Conservation (phyloP, 2,329 filamentous ascomycete species). For the Cladosporium colombiae region DNA sequence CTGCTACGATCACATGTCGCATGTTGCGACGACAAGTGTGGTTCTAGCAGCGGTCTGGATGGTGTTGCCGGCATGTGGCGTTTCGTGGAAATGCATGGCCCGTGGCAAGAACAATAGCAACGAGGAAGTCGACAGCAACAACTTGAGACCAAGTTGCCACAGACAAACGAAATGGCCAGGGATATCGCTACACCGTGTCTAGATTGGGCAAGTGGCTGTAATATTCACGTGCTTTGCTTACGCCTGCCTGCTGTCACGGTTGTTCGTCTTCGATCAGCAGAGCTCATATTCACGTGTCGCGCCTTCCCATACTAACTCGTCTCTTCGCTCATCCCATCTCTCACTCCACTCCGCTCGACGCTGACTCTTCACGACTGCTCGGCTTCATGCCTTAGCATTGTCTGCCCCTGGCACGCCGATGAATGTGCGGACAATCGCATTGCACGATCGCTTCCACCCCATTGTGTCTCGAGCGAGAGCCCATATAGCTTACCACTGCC, state of each 20-base stretch:
- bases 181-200: not conserved
- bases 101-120: slow-evolving; percentile 20
- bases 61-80: not conserved
- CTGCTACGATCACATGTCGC: too few relatives aligned
- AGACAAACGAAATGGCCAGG: not conserved
- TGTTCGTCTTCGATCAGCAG: not conserved
- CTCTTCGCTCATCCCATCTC: not conserved
- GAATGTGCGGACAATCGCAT: slow-evolving; percentile 7
- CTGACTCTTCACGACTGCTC: not conserved
- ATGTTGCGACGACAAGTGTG: not conserved
- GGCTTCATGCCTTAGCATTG: not conserved
- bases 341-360: not conserved
- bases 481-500: not conserved
- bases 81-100: slow-evolving; percentile 9
- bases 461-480: slow-evolving; percentile 12
- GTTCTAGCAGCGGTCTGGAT: not conserved
- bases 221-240: not conserved
- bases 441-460: slow-evolving; percentile 12
- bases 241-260: not conserved
- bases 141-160: not conserved
- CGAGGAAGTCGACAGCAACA: slow-evolving; percentile 4
- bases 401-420: not conserved
- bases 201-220: not conserved
- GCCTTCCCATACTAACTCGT: slow-evolving; percentile 1
- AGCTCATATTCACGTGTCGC: not conserved